A percentile compares a stretch with the other conserved stretches of the same genome.
These are phyloP conservation scores for Ogataea wickerhamii DNA, from an alignment of 805 yeast species.

Conservation along the genomic window DNA sequence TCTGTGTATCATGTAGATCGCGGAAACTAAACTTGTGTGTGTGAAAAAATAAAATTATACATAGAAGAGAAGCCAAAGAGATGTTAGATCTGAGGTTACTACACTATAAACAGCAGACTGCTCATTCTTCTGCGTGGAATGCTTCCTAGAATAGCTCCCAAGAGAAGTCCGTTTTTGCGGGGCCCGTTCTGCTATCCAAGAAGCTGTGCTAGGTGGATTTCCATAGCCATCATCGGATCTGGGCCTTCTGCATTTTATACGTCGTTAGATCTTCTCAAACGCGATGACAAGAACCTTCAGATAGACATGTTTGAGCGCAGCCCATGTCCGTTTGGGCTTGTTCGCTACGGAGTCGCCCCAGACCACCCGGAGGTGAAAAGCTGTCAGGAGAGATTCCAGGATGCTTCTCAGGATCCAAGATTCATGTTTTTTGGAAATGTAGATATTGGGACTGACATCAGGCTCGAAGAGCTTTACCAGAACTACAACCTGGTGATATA, in stretches of 20 bases:
- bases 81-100: no score
- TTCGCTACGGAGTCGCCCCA: constrained; percentile 97
- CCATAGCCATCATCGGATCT: constrained; percentile 89
- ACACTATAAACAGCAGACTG: no score
- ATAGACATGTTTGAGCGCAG: constrained; percentile 78
- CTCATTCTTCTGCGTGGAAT: no score
- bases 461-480: constrained; percentile 44
- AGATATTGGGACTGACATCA: constrained; percentile 59
- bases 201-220: no score
- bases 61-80: no score
- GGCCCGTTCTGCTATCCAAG: constrained; percentile 7
- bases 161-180: background rate
- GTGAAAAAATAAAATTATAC: no score
- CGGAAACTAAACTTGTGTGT: no score
- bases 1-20: no score
- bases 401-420: constrained; percentile 34
- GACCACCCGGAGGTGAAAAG: constrained; percentile 97
- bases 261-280: constrained; percentile 62
- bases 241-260: constrained; percentile 98
- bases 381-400: constrained; percentile 71
- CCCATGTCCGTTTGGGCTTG: constrained; percentile 89
- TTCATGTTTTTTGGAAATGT: constrained; percentile 72
- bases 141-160: no score
- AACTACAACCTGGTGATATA: constrained; percentile 71
- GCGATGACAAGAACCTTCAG: constrained; percentile 21